Conservation (phyloP, 139 green algal species). For the Asterochloris sp. region DNA sequence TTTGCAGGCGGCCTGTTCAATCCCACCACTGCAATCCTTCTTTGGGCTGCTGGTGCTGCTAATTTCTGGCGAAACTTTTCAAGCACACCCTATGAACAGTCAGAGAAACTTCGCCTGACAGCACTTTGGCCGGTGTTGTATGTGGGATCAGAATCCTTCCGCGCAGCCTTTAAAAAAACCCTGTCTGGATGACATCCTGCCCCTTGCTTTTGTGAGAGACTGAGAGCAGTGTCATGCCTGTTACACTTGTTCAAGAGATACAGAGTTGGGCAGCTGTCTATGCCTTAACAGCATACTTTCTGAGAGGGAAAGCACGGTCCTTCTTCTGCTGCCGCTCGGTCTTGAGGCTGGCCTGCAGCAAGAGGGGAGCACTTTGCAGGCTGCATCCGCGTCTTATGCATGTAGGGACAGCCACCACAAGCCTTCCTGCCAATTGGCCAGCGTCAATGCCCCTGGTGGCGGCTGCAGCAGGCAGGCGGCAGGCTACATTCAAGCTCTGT, state of each 20-base stretch:
- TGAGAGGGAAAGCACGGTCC: constrained; percentile 77
- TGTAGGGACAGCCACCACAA: background rate
- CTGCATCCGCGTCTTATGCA: background rate
- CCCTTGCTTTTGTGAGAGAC: background rate
- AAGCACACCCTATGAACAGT: constrained; percentile 2
- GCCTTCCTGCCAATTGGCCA: background rate
- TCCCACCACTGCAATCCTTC: background rate
- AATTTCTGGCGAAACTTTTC: constrained; percentile 1
- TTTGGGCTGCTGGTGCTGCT: background rate
- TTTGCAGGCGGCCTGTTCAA: constrained; percentile 12
- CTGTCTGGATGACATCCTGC: background rate
- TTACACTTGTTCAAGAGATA: background rate
- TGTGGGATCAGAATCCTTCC: constrained; percentile 5
- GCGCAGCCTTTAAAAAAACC: constrained; percentile 3
- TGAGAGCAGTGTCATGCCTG: background rate
- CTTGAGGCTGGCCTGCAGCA: constrained; percentile 64
- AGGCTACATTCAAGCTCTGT: background rate
- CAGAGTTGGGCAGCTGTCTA: background rate
- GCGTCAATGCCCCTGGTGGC: background rate
- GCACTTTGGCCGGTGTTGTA: constrained; percentile 3
- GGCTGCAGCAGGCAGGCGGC: background rate
- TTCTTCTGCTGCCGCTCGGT: constrained; percentile 83
- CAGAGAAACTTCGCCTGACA: constrained; percentile 2
- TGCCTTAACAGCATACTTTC: constrained; percentile 86
- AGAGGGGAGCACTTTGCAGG: background rate